phyloP scores from a whole-genome alignment of 139 green algal species.

The Limnomonas spitsbergensis region DNA sequence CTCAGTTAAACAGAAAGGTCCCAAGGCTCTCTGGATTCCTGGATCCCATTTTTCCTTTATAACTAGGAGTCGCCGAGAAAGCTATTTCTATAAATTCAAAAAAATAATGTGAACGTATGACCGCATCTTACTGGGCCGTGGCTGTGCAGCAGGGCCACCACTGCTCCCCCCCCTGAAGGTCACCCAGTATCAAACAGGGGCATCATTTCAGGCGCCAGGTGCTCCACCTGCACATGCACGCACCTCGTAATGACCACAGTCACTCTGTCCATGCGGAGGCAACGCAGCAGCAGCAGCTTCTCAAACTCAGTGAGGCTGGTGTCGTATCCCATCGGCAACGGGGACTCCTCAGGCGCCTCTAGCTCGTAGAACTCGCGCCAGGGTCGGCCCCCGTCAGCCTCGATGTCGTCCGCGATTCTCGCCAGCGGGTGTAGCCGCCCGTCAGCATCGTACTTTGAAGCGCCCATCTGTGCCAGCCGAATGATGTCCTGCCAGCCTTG shows the following conservation, averaged over 20 bases:
- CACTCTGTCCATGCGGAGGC: slow-evolving; percentile 78
- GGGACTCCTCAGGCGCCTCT: slow-evolving; percentile 48
- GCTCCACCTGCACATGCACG: too few relatives aligned
- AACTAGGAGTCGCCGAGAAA: neutral
- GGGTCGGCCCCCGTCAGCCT: slow-evolving; percentile 44
- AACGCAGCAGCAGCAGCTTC: slow-evolving; percentile 77
- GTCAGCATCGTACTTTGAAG: slow-evolving; percentile 31
- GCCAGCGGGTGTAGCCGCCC: slow-evolving; percentile 28
- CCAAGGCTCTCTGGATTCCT: too few relatives aligned
- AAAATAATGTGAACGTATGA: too few relatives aligned
- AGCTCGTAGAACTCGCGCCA: slow-evolving; percentile 74
- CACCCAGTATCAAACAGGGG: too few relatives aligned
- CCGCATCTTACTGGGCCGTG: too few relatives aligned
- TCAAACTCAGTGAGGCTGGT: slow-evolving; percentile 69
- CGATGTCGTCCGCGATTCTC: slow-evolving; percentile 62
- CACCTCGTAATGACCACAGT: slow-evolving; percentile 71
- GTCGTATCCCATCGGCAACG: slow-evolving; percentile 54
- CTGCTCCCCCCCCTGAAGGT: too few relatives aligned
- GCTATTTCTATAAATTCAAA: too few relatives aligned
- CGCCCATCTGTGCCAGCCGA: slow-evolving; percentile 55
- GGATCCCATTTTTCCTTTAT: too few relatives aligned
- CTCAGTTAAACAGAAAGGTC: too few relatives aligned
- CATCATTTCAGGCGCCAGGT: too few relatives aligned
- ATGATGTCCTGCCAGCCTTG: slow-evolving; percentile 82
- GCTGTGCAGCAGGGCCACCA: too few relatives aligned